phyloP scores from a whole-genome alignment of 2,329 filamentous ascomycete species.

The Pyrenochaeta sp. region DNA sequence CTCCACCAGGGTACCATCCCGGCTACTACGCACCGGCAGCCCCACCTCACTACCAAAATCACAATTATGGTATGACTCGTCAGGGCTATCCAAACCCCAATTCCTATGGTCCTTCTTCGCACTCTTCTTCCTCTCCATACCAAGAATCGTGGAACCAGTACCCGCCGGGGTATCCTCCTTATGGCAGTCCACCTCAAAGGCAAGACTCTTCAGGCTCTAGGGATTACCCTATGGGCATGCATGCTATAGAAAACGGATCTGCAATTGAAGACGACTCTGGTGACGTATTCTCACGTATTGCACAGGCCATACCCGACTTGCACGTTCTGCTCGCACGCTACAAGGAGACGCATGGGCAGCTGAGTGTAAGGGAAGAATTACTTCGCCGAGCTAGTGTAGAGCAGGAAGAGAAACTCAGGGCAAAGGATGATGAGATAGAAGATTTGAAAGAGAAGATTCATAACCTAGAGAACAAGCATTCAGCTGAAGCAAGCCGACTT shows the following conservation, averaged over 20 bases:
- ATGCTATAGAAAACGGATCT: constrained; percentile 41
- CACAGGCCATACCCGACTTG: constrained; percentile 50
- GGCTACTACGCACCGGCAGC: constrained; percentile 46
- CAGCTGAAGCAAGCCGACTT: constrained; percentile 60
- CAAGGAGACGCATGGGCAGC: constrained; percentile 60
- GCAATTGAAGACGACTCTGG: constrained; percentile 47
- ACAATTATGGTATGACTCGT: constrained; percentile 46
- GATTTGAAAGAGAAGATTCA: constrained; percentile 60
- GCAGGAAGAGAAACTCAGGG: constrained; percentile 60
- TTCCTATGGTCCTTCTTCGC: constrained; percentile 46
- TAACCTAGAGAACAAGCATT: constrained; percentile 59
- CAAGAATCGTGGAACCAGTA: constrained; percentile 48
- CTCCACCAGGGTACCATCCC: constrained; percentile 60
- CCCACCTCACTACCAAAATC: constrained; percentile 47
- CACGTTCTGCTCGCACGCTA: constrained; percentile 54
- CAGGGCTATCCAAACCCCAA: constrained; percentile 40
- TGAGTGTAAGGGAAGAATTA: constrained; percentile 59
- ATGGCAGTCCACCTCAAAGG: constrained; percentile 45
- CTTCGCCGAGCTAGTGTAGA: constrained; percentile 59
- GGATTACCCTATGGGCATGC: constrained; percentile 39
- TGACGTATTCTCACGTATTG: constrained; percentile 50
- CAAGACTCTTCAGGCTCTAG: constrained; percentile 50
- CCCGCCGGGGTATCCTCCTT: constrained; percentile 45
- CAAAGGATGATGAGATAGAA: constrained; percentile 63
- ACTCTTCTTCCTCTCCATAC: constrained; percentile 48